These are phyloP conservation scores for Pichiaceae sp. DNA, from an alignment of 1,139 yeast species.

Conservation along the genomic window DNA sequence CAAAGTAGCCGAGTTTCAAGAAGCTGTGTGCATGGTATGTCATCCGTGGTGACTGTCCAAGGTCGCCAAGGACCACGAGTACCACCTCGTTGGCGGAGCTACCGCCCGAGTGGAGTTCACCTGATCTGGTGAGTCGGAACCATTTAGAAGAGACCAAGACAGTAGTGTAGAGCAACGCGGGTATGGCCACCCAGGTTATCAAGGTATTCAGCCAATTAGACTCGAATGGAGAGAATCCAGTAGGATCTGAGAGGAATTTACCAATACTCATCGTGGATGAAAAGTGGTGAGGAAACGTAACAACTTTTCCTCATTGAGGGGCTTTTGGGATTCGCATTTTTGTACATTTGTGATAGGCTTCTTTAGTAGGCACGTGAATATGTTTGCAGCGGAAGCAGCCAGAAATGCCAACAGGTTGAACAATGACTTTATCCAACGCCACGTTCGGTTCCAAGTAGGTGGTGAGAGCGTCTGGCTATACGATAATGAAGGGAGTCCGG, in stretches of 20 bases:
- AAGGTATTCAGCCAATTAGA: not conserved
- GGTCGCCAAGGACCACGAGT: constrained; percentile 82
- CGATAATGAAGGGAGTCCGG: no score
- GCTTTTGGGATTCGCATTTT: no score
- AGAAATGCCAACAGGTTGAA: no score
- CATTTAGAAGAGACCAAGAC: constrained; percentile 8
- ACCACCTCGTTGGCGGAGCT: constrained; percentile 37
- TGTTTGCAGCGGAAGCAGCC: no score
- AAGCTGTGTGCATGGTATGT: constrained; percentile 82
- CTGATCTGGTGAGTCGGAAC: constrained; percentile 5
- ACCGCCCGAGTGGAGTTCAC: constrained; percentile 1
- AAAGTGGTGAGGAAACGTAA: no score
- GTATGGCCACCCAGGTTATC: not conserved
- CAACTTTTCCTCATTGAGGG: no score
- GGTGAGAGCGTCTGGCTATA: no score
- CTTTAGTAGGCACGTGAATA: no score
- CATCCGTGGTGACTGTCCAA: constrained; percentile 96
- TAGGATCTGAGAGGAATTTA: not conserved
- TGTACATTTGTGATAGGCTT: no score
- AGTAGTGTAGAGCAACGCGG: constrained; percentile 7
- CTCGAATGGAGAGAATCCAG: not conserved
- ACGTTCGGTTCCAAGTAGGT: no score
- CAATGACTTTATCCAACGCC: no score
- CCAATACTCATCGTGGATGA: not conserved
- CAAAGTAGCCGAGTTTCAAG: constrained; percentile 60